Conservation (phyloP, 495 filamentous ascomycete genomes). For the Penicillium salamii region DNA sequence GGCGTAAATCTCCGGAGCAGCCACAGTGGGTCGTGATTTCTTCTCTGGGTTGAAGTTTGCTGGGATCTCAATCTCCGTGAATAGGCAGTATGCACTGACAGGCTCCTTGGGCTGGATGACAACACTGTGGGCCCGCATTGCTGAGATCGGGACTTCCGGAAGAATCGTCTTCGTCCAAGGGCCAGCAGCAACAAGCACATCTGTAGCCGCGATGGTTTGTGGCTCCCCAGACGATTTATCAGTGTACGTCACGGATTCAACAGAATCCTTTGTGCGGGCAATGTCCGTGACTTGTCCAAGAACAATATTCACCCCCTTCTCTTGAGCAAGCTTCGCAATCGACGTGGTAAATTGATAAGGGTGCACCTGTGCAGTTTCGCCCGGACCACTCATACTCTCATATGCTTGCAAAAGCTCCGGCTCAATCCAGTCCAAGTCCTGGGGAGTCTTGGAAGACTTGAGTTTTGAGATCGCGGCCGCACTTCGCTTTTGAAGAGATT, state of each 20-base stretch:
- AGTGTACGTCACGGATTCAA: conserved; percentile 71
- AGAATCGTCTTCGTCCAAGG: conserved; percentile 82
- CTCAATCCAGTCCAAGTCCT: conserved; percentile 85
- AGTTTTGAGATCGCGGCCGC: conserved; percentile 57
- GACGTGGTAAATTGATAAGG: conserved; percentile 88
- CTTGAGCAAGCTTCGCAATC: conserved; percentile 75
- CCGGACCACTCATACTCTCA: conserved; percentile 77
- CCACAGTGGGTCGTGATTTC: conserved; percentile 55
- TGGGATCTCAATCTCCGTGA: conserved; percentile 83
- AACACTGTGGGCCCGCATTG: conserved; percentile 85
- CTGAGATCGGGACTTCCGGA: conserved; percentile 73
- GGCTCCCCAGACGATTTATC: conserved; percentile 58
- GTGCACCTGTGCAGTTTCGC: conserved; percentile 89
- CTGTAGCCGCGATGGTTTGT: conserved; percentile 69
- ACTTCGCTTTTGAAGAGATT: conserved; percentile 73
- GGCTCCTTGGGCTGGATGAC: conserved; percentile 71
- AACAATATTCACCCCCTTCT: conserved; percentile 70
- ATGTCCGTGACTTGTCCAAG: conserved; percentile 65
- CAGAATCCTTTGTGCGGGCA: conserved; percentile 47
- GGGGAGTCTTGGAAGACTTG: conserved; percentile 61
- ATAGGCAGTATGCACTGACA: conserved; percentile 83
- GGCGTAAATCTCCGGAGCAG: conserved; percentile 90
- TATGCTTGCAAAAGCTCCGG: conserved; percentile 64
- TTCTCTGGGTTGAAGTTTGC: conserved; percentile 50
- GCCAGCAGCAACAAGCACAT: conserved; percentile 80